Percentiles rank a stretch among this genome's conserved stretches.
phyloP scores from a whole-genome alignment of 2,329 filamentous ascomycete species.

The Alternaria gansuensis region DNA sequence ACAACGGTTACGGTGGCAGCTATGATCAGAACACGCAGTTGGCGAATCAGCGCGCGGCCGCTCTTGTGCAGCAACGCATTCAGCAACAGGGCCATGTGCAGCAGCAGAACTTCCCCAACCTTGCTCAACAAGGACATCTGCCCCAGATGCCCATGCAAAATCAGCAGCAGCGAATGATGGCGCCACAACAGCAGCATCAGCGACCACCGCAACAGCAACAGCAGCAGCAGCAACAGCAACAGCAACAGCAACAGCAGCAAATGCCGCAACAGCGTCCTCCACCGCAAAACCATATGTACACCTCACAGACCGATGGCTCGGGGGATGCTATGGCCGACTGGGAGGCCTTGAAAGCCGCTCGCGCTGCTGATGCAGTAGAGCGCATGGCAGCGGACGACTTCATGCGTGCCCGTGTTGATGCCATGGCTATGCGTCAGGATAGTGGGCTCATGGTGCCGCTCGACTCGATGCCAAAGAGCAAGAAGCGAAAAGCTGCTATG shows the following conservation, averaged over 20 bases:
- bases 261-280: conserved; percentile 36
- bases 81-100: conserved; percentile 41
- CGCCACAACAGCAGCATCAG: conserved; percentile 36
- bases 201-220: conserved; percentile 25
- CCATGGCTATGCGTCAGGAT: conserved; percentile 73
- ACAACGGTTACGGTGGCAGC: conserved; percentile 45
- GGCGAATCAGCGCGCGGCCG: conserved; percentile 65
- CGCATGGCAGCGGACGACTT: conserved; percentile 70
- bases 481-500: conserved; percentile 53
- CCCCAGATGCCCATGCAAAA: conserved; percentile 41
- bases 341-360: conserved; percentile 67
- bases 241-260: conserved; percentile 36
- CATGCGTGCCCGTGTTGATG: conserved; percentile 73
- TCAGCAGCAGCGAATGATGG: conserved; percentile 44
- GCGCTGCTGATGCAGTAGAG: conserved; percentile 61
- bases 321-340: conserved; percentile 67
- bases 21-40: conserved; percentile 55
- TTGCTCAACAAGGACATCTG: conserved; percentile 34
- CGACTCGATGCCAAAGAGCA: conserved; percentile 61
- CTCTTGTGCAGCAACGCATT: conserved; percentile 55
- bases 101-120: conserved; percentile 34
- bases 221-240: conserved; percentile 39
- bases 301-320: conserved; percentile 79
- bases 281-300: conserved; percentile 47
- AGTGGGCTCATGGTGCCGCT: conserved; percentile 80